These are phyloP conservation scores for Trichoderma guizhouense DNA, from an alignment of 2,329 filamentous ascomycete species.

Conservation along the genomic window DNA sequence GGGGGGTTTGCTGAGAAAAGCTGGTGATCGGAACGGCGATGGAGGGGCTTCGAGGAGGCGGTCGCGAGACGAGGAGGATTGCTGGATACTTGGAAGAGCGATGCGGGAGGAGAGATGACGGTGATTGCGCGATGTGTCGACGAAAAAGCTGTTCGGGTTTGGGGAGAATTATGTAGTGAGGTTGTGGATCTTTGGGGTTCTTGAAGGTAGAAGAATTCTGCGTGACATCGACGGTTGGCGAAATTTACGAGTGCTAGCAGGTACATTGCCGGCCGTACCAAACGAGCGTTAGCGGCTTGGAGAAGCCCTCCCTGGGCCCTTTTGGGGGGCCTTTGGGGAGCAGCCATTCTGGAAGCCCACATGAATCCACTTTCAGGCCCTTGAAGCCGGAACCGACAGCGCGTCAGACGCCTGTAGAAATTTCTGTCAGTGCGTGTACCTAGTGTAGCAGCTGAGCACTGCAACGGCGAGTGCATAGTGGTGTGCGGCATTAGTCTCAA, in stretches of 20 bases:
- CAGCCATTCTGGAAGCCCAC: neutral
- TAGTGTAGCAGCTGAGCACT: neutral
- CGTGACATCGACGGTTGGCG: constrained; percentile 18
- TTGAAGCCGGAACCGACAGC: constrained; percentile 14
- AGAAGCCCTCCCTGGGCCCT: constrained; percentile 11
- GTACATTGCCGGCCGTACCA: constrained; percentile 14
- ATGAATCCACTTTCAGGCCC: constrained; percentile 4
- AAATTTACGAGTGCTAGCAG: constrained; percentile 16
- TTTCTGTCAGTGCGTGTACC: neutral
- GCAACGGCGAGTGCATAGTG: neutral
- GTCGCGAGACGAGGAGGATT: neutral
- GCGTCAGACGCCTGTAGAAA: neutral
- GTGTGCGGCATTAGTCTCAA: neutral
- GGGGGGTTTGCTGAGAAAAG: neutral
- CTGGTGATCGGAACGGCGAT: neutral
- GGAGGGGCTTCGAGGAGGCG: constrained; percentile 17
- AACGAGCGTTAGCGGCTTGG: constrained; percentile 7
- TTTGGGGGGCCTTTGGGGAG: neutral
- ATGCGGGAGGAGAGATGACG: neutral
- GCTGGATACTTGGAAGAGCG: neutral
- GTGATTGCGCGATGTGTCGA: constrained; percentile 7
- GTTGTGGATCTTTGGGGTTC: constrained; percentile 17
- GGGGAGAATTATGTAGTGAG: constrained; percentile 14
- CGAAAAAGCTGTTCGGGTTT: neutral
- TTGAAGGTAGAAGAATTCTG: constrained; percentile 18